Conservation (phyloP, 106 monocot genomes). For the Dendrobium officinale region DNA sequence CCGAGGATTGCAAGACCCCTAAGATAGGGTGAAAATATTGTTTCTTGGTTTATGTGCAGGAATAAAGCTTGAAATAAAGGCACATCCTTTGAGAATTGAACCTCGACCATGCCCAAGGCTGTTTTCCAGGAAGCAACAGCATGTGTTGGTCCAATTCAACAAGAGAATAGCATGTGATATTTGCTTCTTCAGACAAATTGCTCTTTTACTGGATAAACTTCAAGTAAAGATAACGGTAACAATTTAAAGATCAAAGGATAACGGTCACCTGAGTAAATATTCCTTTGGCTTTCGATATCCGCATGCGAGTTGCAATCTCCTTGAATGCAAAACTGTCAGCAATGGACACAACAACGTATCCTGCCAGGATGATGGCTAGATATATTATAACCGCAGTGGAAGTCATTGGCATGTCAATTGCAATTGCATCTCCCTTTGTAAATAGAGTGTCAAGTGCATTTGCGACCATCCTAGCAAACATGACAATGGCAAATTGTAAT, state of each 20-base stretch:
- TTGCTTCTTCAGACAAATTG: neutral
- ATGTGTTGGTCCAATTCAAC: neutral
- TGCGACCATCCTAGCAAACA: conserved; percentile 61
- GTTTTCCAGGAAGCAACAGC: too few species aligned
- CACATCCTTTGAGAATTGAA: too few species aligned
- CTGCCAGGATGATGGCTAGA: conserved; percentile 74
- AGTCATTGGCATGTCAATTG: conserved; percentile 99
- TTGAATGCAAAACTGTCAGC: conserved; percentile 89
- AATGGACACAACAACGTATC: conserved; percentile 90
- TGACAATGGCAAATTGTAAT: neutral
- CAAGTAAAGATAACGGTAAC: neutral
- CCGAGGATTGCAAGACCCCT: too few species aligned
- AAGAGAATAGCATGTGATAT: neutral
- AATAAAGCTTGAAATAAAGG: too few species aligned
- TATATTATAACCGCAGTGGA: conserved; percentile 85
- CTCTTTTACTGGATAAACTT: neutral
- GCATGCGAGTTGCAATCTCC: conserved; percentile 76
- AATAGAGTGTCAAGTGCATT: conserved; percentile 72
- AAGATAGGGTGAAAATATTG: too few species aligned
- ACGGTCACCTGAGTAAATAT: conserved; percentile 83
- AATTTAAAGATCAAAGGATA: neutral
- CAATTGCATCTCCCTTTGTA: conserved; percentile 80
- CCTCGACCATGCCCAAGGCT: too few species aligned
- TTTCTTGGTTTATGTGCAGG: too few species aligned
- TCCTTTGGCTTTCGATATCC: conserved; percentile 72